Conservation (phyloP, 352 stramenopile species). For the Blastocystis sp. region DNA sequence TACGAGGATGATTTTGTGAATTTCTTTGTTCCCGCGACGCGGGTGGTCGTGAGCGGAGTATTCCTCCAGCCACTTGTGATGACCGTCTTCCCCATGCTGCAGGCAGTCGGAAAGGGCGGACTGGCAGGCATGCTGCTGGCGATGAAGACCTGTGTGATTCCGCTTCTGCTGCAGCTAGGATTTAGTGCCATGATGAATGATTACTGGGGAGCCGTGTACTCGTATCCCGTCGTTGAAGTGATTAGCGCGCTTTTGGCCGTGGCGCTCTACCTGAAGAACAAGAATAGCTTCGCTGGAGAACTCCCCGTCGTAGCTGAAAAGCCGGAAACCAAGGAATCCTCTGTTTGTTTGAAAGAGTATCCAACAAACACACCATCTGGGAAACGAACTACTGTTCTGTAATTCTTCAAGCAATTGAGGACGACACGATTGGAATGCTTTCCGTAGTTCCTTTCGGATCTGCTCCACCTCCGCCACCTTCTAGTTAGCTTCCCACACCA, state of each 20-base stretch:
- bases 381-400: too few relatives aligned
- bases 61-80: slow-evolving; percentile 44
- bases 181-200: slow-evolving; percentile 18
- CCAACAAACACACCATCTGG: not conserved
- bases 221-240: slow-evolving; percentile 46
- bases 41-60: slow-evolving; percentile 13
- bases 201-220: slow-evolving; percentile 54
- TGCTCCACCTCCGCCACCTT: not conserved
- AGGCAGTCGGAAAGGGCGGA: slow-evolving; percentile 32
- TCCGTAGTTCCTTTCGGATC: not conserved
- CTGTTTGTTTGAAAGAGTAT: not conserved
- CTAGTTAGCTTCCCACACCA: not conserved
- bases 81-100: slow-evolving; percentile 44
- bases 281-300: slow-evolving; percentile 5
- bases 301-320: not conserved
- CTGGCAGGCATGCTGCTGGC: slow-evolving; percentile 16
- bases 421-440: not conserved
- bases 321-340: too few relatives aligned
- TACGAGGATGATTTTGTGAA: slow-evolving; percentile 7
- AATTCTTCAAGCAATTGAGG: not conserved
- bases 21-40: slow-evolving; percentile 29
- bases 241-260: slow-evolving; percentile 13
- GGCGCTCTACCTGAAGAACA: slow-evolving; percentile 15
- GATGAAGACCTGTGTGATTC: slow-evolving; percentile 46
- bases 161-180: not conserved